Percentiles rank a stretch among this genome's conserved stretches.
These are phyloP conservation scores for Raphanus sativus DNA, from an alignment of 345 rosid genomes.

Conservation along the genomic window DNA sequence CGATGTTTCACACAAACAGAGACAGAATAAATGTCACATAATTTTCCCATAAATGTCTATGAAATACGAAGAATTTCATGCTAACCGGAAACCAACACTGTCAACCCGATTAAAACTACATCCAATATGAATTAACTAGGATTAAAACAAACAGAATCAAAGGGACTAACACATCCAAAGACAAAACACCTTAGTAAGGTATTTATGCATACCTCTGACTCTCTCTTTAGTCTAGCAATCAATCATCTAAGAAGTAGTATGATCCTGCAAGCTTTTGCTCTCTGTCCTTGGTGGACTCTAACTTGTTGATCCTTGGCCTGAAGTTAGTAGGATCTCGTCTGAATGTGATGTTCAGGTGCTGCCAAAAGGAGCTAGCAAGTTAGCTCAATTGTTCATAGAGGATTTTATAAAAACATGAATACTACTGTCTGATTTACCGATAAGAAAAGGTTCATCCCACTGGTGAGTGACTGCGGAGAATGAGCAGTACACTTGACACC, in stretches of 20 bases:
- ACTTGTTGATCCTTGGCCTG: neutral
- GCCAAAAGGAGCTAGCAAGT: neutral
- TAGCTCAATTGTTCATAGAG: neutral
- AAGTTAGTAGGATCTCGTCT: neutral
- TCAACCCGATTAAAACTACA: neutral
- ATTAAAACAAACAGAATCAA: neutral
- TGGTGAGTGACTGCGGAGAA: neutral
- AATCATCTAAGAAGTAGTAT: neutral
- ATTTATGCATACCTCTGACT: no score
- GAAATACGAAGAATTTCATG: neutral
- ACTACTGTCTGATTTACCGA: neutral
- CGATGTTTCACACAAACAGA: neutral
- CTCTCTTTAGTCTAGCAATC: neutral
- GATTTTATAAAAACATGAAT: neutral
- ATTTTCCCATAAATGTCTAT: neutral
- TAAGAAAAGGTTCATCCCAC: neutral
- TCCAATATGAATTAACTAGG: neutral
- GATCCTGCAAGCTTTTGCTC: neutral
- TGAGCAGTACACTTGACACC: neutral
- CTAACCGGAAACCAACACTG: neutral
- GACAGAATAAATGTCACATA: neutral
- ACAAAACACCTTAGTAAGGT: neutral
- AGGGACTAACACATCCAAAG: neutral
- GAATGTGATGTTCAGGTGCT: neutral
- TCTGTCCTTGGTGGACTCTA: neutral